Conservation (phyloP, 2,329 filamentous ascomycete species). For the Colletotrichum liriopes region DNA sequence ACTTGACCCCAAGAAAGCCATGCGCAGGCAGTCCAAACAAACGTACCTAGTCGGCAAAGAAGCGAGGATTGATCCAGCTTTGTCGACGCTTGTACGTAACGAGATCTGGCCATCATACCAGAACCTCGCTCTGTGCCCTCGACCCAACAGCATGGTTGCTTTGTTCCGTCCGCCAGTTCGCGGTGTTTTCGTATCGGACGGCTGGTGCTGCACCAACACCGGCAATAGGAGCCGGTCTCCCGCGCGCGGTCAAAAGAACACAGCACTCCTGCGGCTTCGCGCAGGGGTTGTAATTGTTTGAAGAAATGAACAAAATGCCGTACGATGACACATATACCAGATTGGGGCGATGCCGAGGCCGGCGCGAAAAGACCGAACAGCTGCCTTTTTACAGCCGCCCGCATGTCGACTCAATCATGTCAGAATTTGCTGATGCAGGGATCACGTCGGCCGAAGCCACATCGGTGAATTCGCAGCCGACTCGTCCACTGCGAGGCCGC, state of each 20-base stretch:
- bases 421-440: constrained; percentile 3
- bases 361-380: neutral
- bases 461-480: constrained; percentile 29
- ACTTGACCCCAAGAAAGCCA: neutral
- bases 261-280: neutral
- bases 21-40: neutral
- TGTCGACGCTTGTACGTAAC: constrained; percentile 19
- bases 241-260: neutral
- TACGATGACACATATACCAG: neutral
- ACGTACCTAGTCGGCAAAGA: neutral
- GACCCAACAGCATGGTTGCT: neutral
- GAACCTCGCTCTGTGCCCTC: neutral
- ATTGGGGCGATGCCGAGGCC: neutral
- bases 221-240: neutral
- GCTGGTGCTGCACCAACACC: neutral
- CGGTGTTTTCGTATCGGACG: neutral
- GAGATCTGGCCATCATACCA: neutral
- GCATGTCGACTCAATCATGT: neutral
- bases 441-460: constrained; percentile 29
- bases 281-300: neutral
- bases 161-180: neutral
- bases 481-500: neutral
- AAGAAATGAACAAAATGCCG: neutral
- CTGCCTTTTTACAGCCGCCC: neutral
- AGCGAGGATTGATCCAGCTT: neutral